Base-by-base conservation (phyloP, 768 basidiomycete species). In the Phylloporus sp. region DNA sequence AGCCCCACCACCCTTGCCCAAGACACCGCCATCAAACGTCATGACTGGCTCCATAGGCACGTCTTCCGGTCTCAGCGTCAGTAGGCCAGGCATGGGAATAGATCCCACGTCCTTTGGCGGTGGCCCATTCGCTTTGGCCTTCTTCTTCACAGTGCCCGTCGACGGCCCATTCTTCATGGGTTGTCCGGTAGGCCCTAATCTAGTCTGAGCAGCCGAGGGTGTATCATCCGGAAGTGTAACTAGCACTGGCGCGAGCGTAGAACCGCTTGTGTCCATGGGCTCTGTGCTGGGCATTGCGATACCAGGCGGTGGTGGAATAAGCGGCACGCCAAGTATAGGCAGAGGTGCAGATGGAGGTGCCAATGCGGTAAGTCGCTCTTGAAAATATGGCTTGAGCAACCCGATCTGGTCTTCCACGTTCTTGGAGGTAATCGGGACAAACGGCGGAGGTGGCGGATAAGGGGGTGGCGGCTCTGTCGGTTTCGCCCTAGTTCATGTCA, bases 381-480 rank as follows among this genome's bases (percentile, higher is more conserved):
- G 77, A 60, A 88, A 95, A 72, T 85, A 95, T 0, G 79, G 68
- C 51, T 80, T 86, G 57, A 98, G 82, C 34, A 98, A 70, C 9
- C 91, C 93, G 57, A 97, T 91, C 61, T 95, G 93, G 23, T 82
- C 72, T 31, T 87, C 85, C 62, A 87, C 75, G 49, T 80, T 82
- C 49, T 72, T 72, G 8, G 80, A 73, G 1, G 79, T 82, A 60
- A 98, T 77, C 2, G 83, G 84, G 4, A 91, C 68, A 62, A 95
- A 91, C 0, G 87, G 77, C 0, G 88, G 86, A 0, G 94, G 95
- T 0, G 87, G 89, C 0, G 92, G 90, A 66, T 86, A 97, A 6
- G 87, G 90, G 3, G 82, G 82, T 1, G 88, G 88, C 0, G 88
- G 88, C 65, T 91, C 87, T 22, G 72, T 79, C 2, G 86, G 82